phyloP scores from a whole-genome alignment of 805 yeast genomes.

The Lipomyces sp. region DNA sequence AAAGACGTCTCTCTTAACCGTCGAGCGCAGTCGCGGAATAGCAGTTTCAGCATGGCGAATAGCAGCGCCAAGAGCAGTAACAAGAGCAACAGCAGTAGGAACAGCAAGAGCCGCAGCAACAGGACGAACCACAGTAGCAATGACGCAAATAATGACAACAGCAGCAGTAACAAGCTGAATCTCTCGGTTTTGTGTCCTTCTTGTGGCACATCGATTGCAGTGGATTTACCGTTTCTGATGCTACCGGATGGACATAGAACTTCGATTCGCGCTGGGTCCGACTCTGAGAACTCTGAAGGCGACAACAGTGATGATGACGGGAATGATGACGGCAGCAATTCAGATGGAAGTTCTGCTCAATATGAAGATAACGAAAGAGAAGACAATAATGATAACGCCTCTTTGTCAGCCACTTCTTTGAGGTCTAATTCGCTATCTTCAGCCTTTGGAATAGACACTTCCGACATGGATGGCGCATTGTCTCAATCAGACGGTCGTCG shows the following conservation, averaged over 20 bases:
- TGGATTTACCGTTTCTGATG: conserved; percentile 23
- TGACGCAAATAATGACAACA: no score
- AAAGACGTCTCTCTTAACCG: no score
- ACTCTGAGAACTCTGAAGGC: background rate
- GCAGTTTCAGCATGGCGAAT: no score
- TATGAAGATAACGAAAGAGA: background rate
- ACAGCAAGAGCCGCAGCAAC: no score
- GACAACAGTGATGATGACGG: conserved; percentile 1
- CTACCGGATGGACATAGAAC: conserved; percentile 3
- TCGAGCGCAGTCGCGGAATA: no score
- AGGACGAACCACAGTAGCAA: no score
- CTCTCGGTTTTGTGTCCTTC: conserved; percentile 22
- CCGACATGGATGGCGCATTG: background rate
- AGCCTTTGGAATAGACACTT: no score
- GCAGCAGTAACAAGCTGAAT: conserved; percentile 1
- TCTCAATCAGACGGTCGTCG: background rate
- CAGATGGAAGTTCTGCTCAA: no score
- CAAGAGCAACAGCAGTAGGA: no score
- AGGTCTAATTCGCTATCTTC: no score
- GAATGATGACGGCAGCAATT: background rate
- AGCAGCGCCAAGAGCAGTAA: no score
- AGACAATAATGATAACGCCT: background rate
- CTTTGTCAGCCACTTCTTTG: no score
- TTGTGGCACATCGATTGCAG: conserved; percentile 20
- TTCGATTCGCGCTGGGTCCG: background rate